Evolutionary conservation across 352 stramenopile genomes (phyloP), one percentile per base, ranked within the genome.

Genomic region (Peronospora farinosa): DNA sequence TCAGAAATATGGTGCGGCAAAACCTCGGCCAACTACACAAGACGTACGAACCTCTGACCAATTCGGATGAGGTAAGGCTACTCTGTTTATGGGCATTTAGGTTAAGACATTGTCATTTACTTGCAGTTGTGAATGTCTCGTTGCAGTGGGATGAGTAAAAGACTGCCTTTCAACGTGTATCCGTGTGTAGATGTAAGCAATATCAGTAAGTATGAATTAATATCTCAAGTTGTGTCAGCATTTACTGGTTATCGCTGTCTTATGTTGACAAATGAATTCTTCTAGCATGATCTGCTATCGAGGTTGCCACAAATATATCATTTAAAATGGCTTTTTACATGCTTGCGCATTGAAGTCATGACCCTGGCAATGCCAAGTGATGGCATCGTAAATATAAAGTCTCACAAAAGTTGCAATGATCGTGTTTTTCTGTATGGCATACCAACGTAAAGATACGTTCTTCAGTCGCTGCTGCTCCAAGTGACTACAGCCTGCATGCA

Each of bases 1-100:
- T 90, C 31, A 88, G 83, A 65, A 84, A 86, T 40, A 67, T 84
- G 42, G 68, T 90, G 48, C 72, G 79, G 23, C 68, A 73, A 51
- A 77, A 68, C 33, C 48, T 90, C 31, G 28, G 28, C 12, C 28
- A 3, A 32, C 7, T 12, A 32, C 28, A 32, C 8, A 32, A 32
- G 28, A 32, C 28, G 28, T 32, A 32, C 28, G 28, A 60, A 9
- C 66, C 70, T 5, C 44, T 90, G 28, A 71, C 62, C 13, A 86
- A 83, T 48, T 69, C 69, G 4, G 73, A 84, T 21, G 71, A 86
- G 62, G 61, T 69, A 57, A 54, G 44, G 44, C 5, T 23, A n/a
- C n/a, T 21, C 3, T 39, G 31, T 15, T n/a, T 2, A 15, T 1
- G 7, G 31, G 12, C 31, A 2, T 15, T 8, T 37, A 37, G 31